phyloP scores from a whole-genome alignment of 352 stramenopile species.

The Globisporangium recalcitrans region DNA sequence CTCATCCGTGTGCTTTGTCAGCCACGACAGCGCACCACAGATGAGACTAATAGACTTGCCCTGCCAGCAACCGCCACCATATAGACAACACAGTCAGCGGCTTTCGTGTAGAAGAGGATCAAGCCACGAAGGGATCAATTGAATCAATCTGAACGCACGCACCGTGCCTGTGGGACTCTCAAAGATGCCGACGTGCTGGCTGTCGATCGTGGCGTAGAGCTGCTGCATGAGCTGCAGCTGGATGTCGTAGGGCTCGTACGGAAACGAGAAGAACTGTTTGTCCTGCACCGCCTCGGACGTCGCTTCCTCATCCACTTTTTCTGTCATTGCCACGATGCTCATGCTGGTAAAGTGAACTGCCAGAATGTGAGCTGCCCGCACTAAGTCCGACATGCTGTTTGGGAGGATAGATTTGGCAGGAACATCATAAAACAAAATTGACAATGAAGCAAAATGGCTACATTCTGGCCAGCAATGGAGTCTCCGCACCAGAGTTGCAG shows the following conservation, averaged over 20 bases:
- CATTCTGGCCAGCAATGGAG: conserved; percentile 24
- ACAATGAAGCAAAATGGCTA: background rate
- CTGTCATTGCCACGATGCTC: background rate
- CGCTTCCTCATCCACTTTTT: background rate
- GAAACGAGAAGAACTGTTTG: conserved; percentile 80
- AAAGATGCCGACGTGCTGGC: conserved; percentile 85
- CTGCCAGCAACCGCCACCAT: conserved; percentile 18
- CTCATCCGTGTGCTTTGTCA: conserved; percentile 68
- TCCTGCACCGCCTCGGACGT: conserved; percentile 20
- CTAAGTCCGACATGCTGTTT: background rate
- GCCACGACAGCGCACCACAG: conserved; percentile 83
- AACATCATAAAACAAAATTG: background rate
- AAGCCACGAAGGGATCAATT: background rate
- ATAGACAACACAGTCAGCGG: background rate
- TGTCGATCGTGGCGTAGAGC: conserved; percentile 79
- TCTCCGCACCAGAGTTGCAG: conserved; percentile 65
- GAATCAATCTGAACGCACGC: conserved; percentile 3
- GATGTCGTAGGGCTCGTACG: conserved; percentile 88
- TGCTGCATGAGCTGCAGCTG: conserved; percentile 87
- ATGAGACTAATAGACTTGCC: conserved; percentile 92
- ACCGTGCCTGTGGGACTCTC: conserved; percentile 90
- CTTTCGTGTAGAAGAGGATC: background rate
- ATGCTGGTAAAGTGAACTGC: background rate
- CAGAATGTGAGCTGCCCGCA: background rate
- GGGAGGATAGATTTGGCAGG: background rate